Evolutionary conservation across 306 rosid species (phyloP).

Genomic region (Gastrolobium bilobum): DNA sequence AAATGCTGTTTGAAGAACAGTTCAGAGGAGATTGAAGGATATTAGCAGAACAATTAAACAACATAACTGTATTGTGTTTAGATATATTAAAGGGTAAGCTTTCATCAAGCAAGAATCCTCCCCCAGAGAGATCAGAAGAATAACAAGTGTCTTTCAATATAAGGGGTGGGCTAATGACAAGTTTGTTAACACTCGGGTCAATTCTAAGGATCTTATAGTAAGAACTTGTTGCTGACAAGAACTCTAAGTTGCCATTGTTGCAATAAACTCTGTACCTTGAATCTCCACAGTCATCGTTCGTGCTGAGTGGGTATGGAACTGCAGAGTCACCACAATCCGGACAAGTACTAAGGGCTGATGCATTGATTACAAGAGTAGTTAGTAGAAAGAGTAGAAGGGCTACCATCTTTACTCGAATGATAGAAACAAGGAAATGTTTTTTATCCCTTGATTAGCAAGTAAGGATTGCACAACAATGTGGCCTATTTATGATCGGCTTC

Average conservation of each 20-base stretch:
- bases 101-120: slow-evolving; percentile 72
- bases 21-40: slow-evolving; percentile 78
- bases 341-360: slow-evolving; percentile 55
- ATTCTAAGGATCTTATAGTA: slow-evolving; percentile 76
- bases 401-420: slow-evolving; percentile 47
- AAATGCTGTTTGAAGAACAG: slow-evolving; percentile 73
- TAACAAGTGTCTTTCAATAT: slow-evolving; percentile 60
- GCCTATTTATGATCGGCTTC: slow-evolving; percentile 43
- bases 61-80: slow-evolving; percentile 73
- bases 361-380: slow-evolving; percentile 38
- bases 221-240: slow-evolving; percentile 67
- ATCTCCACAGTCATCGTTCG: slow-evolving; percentile 70
- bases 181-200: slow-evolving; percentile 53
- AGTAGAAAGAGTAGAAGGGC: slow-evolving; percentile 47
- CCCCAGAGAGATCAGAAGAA: slow-evolving; percentile 67
- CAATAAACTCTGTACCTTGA: slow-evolving; percentile 72
- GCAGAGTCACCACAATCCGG: slow-evolving; percentile 66
- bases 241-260: slow-evolving; percentile 62
- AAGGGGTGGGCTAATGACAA: slow-evolving; percentile 68
- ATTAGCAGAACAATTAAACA: slow-evolving; percentile 69
- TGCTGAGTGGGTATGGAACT: slow-evolving; percentile 90
- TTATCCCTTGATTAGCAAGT: slow-evolving; percentile 11
- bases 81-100: slow-evolving; percentile 78
- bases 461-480: slow-evolving; percentile 29
- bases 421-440: slow-evolving; percentile 24